A percentile compares a stretch with the other conserved stretches of the same genome.
These are phyloP conservation scores for Datisca glomerata DNA, from an alignment of 306 rosid species.

Conservation along the genomic window DNA sequence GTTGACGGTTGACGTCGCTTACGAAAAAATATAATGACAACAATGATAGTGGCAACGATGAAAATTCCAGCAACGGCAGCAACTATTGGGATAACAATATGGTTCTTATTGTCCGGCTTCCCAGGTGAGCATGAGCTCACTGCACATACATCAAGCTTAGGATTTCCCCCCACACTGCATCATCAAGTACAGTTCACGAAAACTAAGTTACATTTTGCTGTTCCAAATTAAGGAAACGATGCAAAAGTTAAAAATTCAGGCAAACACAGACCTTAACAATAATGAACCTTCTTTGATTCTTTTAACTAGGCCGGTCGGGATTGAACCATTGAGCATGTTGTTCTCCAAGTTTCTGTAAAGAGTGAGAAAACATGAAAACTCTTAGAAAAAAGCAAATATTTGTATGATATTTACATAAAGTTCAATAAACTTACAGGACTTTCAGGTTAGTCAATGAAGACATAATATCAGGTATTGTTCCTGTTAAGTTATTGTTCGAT, in stretches of 20 bases:
- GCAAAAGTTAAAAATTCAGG: too few species aligned
- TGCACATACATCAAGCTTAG: slow-evolving; percentile 13
- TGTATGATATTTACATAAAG: background rate
- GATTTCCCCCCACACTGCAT: slow-evolving; percentile 21
- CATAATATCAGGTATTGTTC: slow-evolving; percentile 20
- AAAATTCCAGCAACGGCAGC: slow-evolving; percentile 30
- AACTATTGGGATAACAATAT: slow-evolving; percentile 26
- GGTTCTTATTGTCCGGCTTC: slow-evolving; percentile 2
- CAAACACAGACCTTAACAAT: slow-evolving; percentile 22
- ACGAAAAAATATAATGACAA: slow-evolving; percentile 6
- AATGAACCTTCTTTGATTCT: slow-evolving; percentile 23
- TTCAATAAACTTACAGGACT: slow-evolving; percentile 28
- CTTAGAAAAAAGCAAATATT: background rate
- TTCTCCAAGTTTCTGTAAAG: slow-evolving; percentile 22
- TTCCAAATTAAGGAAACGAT: background rate
- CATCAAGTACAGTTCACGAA: background rate
- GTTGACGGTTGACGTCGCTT: background rate
- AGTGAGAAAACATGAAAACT: background rate
- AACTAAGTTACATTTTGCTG: background rate
- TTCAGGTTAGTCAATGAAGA: slow-evolving; percentile 11
- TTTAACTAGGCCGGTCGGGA: slow-evolving; percentile 24
- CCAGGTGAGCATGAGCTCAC: slow-evolving; percentile 21
- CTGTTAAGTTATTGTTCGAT: slow-evolving; percentile 32
- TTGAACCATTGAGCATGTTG: slow-evolving; percentile 30
- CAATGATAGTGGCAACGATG: slow-evolving; percentile 3